phyloP scores from a whole-genome alignment of 345 rosid genomes.

The Eucalyptus fibrosa region DNA sequence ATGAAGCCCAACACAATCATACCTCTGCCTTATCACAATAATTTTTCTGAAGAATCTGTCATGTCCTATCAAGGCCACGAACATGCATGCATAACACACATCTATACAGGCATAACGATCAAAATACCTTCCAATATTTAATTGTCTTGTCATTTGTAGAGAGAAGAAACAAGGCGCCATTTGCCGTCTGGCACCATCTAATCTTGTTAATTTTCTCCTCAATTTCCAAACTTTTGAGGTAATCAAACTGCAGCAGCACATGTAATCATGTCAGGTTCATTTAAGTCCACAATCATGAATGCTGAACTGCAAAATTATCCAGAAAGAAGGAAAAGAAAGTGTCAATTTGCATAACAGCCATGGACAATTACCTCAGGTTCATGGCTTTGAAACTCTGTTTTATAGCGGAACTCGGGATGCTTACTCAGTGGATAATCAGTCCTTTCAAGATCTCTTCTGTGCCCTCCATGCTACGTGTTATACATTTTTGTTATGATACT shows the following conservation, averaged over 20 bases:
- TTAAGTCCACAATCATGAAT: neutral
- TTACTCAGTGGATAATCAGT: conserved; percentile 34
- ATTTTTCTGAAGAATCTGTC: neutral
- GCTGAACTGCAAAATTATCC: neutral
- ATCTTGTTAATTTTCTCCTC: conserved; percentile 97
- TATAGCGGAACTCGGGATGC: conserved; percentile 83
- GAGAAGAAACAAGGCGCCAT: conserved; percentile 73
- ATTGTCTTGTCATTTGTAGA: conserved; percentile 84
- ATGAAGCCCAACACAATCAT: neutral
- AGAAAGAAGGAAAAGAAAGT: neutral
- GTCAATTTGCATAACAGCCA: neutral
- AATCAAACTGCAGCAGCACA: conserved; percentile 60
- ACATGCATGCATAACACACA: neutral
- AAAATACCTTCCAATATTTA: conserved; percentile 84
- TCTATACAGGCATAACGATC: neutral
- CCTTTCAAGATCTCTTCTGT: conserved; percentile 58
- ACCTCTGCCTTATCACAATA: neutral
- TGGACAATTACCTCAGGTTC: conserved; percentile 67
- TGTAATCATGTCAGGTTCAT: neutral
- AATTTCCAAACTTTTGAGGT: conserved; percentile 96
- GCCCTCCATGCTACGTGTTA: conserved; percentile 44
- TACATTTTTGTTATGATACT: neutral
- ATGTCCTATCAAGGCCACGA: neutral
- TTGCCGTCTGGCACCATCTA: conserved; percentile 88
- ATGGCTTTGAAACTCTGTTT: conserved; percentile 94